Base-by-base conservation (phyloP, 2,329 filamentous ascomycete species). In the Thyridium curvatum region DNA sequence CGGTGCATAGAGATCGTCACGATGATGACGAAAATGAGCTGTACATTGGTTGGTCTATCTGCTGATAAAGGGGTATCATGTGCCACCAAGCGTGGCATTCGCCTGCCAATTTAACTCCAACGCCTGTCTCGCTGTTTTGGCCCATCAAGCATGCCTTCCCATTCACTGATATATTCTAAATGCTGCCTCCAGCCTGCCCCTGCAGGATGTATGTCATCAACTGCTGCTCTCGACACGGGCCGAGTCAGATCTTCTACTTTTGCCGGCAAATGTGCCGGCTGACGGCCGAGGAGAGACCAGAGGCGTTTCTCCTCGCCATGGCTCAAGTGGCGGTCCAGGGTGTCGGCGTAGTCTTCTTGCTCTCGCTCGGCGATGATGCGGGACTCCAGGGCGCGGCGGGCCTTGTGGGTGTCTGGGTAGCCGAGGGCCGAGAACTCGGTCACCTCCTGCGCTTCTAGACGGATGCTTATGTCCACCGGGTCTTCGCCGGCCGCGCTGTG, bases 321-420 rank as follows among this genome's bases (percentile, higher is more conserved):
- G 38, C 61, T 66, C 2, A 55, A 59, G 30, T 56, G 55, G 13
- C 55, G 54, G 43, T 76, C 72, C 12, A 56, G 43, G 4, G 54
- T 48, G 18, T 72, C 66, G 0, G 71, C 69, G 30, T 66, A 58
- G 12, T 50, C 55, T 44, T 74, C 71, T 32, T 69, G 64, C 10
- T 52, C 50, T 30, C 61, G 8, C 43, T 73, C 69, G 0, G 53
- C 49, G 13, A 52, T 52, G 41, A 75, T 63, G 26, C 65, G 60
- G 14, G 52, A 52, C 32, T 52, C 49, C 10, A 72, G 49, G 3
- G 58, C 55, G 26, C 58, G 38, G 4, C 47, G 45, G 8, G 43
- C 51, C 30, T 55, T 61, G n/a, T 54, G 57, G n/a, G 60, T 61
- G 14, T 62, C 52, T 31, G 63, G 62, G 35, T 66, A 58, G 37